These are phyloP conservation scores for Penicillium pancosmium DNA, from an alignment of 495 filamentous ascomycete genomes.

Conservation along the genomic window DNA sequence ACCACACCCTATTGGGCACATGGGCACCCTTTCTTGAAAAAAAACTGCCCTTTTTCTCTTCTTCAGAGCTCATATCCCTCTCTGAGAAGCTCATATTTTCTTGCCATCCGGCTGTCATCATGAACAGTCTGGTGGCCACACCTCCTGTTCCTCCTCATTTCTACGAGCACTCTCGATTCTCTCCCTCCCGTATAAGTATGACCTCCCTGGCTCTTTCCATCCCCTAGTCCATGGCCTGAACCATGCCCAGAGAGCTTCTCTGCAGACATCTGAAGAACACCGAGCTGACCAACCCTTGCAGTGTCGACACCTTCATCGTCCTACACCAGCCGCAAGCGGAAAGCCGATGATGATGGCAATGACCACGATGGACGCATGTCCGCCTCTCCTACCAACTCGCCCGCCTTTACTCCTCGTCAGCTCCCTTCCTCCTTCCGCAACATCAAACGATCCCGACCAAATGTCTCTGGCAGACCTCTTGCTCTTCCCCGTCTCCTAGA, in stretches of 20 bases:
- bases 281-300: slow-evolving; percentile 35
- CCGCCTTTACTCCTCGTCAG: slow-evolving; percentile 66
- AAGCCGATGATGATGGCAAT: slow-evolving; percentile 77
- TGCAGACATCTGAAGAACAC: neutral
- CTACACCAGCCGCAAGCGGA: slow-evolving; percentile 73
- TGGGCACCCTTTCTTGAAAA: slow-evolving; percentile 27
- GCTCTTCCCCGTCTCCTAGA: slow-evolving; percentile 83
- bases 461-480: slow-evolving; percentile 77
- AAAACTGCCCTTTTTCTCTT: slow-evolving; percentile 12
- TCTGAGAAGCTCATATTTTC: slow-evolving; percentile 12
- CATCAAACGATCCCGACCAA: slow-evolving; percentile 65
- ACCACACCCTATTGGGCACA: slow-evolving; percentile 14
- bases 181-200: slow-evolving; percentile 71
- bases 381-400: slow-evolving; percentile 78
- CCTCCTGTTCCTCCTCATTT: slow-evolving; percentile 78
- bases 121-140: slow-evolving; percentile 65
- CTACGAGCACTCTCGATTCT: slow-evolving; percentile 69
- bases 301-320: slow-evolving; percentile 58
- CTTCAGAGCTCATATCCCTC: slow-evolving; percentile 12
- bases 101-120: slow-evolving; percentile 51
- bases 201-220: slow-evolving; percentile 7
- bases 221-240: too few relatives aligned
- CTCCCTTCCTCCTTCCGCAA: slow-evolving; percentile 63
- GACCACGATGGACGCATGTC: slow-evolving; percentile 81
- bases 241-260: neutral